Conservation (phyloP, 164 flowering plant genomes). For the Houttuynia cordata region DNA sequence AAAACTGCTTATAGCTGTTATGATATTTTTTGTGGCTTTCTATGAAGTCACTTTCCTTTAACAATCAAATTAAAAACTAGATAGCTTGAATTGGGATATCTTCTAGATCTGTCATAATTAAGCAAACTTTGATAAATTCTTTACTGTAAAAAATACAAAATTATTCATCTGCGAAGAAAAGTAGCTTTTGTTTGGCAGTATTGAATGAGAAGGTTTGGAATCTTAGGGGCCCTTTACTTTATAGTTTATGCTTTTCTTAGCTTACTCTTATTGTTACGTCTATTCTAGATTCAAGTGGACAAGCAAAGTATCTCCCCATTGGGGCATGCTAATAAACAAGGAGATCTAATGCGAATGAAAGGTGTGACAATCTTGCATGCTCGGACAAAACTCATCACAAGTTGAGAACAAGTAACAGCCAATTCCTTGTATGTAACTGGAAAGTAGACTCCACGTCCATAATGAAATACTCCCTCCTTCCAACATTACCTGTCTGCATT, state of each 20-base stretch:
- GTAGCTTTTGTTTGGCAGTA: not conserved
- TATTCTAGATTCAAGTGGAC: not conserved
- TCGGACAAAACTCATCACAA: no score
- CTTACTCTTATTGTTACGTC: not conserved
- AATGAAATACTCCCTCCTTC: no score
- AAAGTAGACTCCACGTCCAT: no score
- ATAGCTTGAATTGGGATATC: not conserved
- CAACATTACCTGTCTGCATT: no score
- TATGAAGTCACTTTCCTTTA: no score
- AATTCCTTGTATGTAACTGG: no score
- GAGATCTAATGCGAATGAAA: no score
- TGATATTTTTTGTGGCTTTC: no score
- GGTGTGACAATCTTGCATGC: no score
- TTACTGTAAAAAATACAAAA: no score
- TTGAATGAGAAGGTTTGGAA: slow-evolving; percentile 4
- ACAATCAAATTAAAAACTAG: not conserved
- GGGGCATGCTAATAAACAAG: not conserved
- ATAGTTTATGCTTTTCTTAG: not conserved
- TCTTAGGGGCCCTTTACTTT: not conserved
- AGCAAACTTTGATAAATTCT: not conserved
- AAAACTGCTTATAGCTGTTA: no score
- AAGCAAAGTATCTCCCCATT: not conserved
- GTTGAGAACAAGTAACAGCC: no score
- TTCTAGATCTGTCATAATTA: not conserved
- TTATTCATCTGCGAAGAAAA: not conserved